phyloP scores from a whole-genome alignment of 495 filamentous ascomycete genomes.

The Usnea hakonensis region DNA sequence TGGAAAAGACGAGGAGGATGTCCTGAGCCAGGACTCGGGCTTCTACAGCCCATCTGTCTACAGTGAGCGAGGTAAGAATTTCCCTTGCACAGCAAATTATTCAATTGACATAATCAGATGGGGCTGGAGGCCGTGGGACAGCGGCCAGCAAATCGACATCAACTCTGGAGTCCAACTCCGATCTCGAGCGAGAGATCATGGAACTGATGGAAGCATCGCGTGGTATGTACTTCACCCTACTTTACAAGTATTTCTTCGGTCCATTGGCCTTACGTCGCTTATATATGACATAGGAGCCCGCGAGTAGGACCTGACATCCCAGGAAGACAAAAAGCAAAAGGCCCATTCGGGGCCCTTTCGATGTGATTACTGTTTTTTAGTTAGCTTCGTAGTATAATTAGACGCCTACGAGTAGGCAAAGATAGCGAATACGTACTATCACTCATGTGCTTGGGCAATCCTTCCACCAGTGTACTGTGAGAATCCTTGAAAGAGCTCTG shows the following conservation, averaged over 20 bases:
- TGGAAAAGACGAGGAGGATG: neutral
- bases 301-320: slow-evolving; percentile 64
- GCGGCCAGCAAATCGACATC: neutral
- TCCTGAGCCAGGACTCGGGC: neutral
- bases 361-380: slow-evolving; percentile 44
- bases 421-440: slow-evolving; percentile 27
- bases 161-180: neutral
- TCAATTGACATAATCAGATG: slow-evolving; percentile 1
- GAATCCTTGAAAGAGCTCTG: slow-evolving; percentile 65
- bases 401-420: neutral
- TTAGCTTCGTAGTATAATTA: neutral
- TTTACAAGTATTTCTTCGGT: slow-evolving; percentile 89
- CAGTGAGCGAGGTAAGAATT: neutral
- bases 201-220: neutral
- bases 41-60: neutral
- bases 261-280: slow-evolving; percentile 65
- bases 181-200: neutral
- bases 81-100: neutral
- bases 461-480: slow-evolving; percentile 57
- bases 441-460: slow-evolving; percentile 45
- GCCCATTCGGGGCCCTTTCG: slow-evolving; percentile 57
- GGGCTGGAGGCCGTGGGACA: neutral
- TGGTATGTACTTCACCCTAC: slow-evolving; percentile 6
- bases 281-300: slow-evolving; percentile 65
- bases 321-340: slow-evolving; percentile 69